Evolutionary conservation across 805 yeast genomes (phyloP), one percentile per base, ranked within the genome.

Genomic region (Helenozyma rhizophorensis): DNA sequence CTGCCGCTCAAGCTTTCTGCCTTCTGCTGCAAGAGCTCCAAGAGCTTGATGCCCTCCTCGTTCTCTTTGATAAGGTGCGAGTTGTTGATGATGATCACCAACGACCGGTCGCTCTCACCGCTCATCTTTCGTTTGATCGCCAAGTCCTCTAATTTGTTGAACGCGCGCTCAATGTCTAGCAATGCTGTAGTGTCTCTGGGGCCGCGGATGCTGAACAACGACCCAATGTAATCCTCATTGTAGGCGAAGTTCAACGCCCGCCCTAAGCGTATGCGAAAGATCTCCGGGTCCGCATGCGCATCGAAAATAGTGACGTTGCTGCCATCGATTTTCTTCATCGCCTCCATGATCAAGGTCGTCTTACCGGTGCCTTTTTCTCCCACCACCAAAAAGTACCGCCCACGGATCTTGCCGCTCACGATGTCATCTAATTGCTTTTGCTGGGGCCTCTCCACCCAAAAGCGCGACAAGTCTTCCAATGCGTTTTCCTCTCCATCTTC

Each of bases 341-440:
- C 72, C 43, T 84, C 87, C 47, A 82, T 56, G 11, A 85, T 67
- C 64, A 86, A 70, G 1, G 90, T 79, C 1, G 88, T 79, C 51
- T 84, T 84, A 2, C 95, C 95, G 0, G 93, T 84, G 1, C 95
- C 95, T 52, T 85, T 84, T 53, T 84, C 95, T 19, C 95, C 95
- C 25, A 85, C 72, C 9, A 85, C 51, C 29, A 85, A 59, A 49
- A 76, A 80, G 57, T 84, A 85, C 12, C 90, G 55, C 0, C 95
- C 94, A 5, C 57, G 58, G 2, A 73, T 60, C n/a, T 68, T 56
- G 1, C 95, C 95, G 7, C 70, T 52, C 3, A 85, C 68, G 18
- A 84, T 76, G 23, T 73, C 76, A 56, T 85, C 85, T 21, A 84
- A 52, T 7, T 77, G 50, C 16, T 62, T 48, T 47, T 84, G 94